phyloP scores from a whole-genome alignment of 331 rosid genomes.

The Quercus tomentella region DNA sequence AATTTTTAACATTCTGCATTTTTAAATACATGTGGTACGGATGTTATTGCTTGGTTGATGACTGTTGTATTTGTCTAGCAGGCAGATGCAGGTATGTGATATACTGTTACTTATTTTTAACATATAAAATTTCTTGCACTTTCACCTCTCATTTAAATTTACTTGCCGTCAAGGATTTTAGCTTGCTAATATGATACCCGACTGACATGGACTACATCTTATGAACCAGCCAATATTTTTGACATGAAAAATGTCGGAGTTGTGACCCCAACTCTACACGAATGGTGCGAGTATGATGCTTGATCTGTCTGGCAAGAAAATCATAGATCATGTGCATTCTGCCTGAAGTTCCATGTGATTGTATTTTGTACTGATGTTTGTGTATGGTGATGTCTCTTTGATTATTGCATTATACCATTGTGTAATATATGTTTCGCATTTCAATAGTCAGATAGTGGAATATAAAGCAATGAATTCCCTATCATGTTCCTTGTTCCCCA shows the following conservation, averaged over 20 bases:
- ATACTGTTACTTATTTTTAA: background rate
- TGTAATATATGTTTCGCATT: background rate
- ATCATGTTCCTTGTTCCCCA: background rate
- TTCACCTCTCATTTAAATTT: background rate
- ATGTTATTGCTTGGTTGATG: background rate
- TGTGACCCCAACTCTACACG: conserved; percentile 45
- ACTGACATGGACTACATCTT: conserved; percentile 4
- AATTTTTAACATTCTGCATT: background rate
- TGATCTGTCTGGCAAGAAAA: conserved; percentile 17
- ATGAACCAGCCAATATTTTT: conserved; percentile 57
- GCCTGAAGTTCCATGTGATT: background rate
- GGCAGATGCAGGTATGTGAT: background rate
- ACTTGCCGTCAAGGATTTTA: background rate
- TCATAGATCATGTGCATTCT: background rate
- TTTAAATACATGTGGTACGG: background rate
- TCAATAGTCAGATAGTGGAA: background rate
- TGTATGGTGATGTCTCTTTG: background rate
- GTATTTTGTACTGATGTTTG: background rate
- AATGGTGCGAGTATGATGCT: conserved; percentile 51
- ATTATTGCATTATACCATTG: too few relatives aligned
- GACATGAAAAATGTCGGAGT: conserved; percentile 90
- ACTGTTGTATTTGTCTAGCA: background rate
- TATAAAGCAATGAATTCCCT: background rate
- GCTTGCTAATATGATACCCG: background rate
- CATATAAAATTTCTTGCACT: background rate